A percentile compares a stretch with the other conserved stretches of the same genome.
Conservation (phyloP, 352 stramenopile genomes). For the Globisporangium mamillatum region DNA sequence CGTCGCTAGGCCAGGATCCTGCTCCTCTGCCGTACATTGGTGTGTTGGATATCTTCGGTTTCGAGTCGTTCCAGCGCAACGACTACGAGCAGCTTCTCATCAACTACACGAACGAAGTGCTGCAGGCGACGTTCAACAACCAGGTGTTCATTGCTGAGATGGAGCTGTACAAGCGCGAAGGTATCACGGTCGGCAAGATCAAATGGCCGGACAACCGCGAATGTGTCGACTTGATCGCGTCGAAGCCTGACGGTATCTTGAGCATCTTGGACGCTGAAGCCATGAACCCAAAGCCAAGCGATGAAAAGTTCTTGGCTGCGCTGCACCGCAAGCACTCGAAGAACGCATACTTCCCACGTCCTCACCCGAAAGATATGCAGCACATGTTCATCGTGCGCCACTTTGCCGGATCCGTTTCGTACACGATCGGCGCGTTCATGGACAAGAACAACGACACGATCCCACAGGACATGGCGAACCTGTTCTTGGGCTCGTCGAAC, state of each 20-base stretch:
- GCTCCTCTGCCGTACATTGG: slow-evolving; percentile 85
- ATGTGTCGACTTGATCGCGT: slow-evolving; percentile 88
- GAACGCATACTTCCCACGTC: slow-evolving; percentile 81
- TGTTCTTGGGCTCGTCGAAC: slow-evolving; percentile 76
- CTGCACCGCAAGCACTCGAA: slow-evolving; percentile 85
- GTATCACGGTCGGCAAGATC: slow-evolving; percentile 87
- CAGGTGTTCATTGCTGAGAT: slow-evolving; percentile 90
- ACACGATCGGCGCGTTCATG: slow-evolving; percentile 88
- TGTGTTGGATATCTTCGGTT: slow-evolving; percentile 91
- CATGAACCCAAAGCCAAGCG: slow-evolving; percentile 88
- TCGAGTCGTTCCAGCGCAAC: slow-evolving; percentile 89
- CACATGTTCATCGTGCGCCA: slow-evolving; percentile 89
- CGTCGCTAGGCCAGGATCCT: slow-evolving; percentile 76
- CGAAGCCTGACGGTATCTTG: slow-evolving; percentile 80
- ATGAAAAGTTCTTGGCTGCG: slow-evolving; percentile 82
- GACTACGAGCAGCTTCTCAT: slow-evolving; percentile 90
- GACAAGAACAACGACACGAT: slow-evolving; percentile 92
- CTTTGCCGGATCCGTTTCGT: slow-evolving; percentile 88
- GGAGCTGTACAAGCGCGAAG: slow-evolving; percentile 89
- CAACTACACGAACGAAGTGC: slow-evolving; percentile 90
- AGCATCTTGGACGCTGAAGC: slow-evolving; percentile 83
- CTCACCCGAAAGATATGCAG: slow-evolving; percentile 88
- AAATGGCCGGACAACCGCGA: slow-evolving; percentile 91
- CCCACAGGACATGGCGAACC: slow-evolving; percentile 74
- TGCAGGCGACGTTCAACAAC: slow-evolving; percentile 88